Evolutionary conservation across 2,329 filamentous ascomycete species (phyloP).

Genomic region (Trichoderma guizhouense): DNA sequence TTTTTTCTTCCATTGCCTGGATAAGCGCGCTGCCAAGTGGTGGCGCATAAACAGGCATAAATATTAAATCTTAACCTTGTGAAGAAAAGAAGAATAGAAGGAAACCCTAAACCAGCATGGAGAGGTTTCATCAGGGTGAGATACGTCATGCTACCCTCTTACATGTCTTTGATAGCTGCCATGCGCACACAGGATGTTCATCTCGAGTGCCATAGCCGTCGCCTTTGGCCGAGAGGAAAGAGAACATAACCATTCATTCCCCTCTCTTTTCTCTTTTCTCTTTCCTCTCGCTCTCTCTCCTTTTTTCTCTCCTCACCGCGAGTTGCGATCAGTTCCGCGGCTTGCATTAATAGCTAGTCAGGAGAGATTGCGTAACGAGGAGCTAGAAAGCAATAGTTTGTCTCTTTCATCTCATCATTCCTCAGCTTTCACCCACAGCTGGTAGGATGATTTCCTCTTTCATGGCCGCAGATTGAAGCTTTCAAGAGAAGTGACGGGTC

Average conservation of each 20-base stretch:
- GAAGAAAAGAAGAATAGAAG: not conserved
- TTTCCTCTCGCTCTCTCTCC: not conserved
- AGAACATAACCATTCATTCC: not conserved
- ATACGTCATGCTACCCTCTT: not conserved
- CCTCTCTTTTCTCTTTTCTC: not conserved
- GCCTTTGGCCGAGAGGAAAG: not conserved
- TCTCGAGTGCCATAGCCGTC: not conserved
- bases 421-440: not conserved
- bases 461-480: not conserved
- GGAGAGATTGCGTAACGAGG: not conserved
- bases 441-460: not conserved
- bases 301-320: not conserved
- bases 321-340: not conserved
- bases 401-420: not conserved
- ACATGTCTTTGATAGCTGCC: not conserved
- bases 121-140: not conserved
- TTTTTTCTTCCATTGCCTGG: not conserved
- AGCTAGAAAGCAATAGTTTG: constrained; percentile 1
- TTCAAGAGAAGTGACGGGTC: not conserved
- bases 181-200: not conserved
- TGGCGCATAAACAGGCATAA: not conserved
- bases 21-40: not conserved
- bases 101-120: not conserved
- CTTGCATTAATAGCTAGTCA: not conserved
- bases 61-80: not conserved